Evolutionary conservation across 176 grass and related monocot species (phyloP), one percentile per base, ranked within the genome.

Genomic region (Urochloa ruziziensis): DNA sequence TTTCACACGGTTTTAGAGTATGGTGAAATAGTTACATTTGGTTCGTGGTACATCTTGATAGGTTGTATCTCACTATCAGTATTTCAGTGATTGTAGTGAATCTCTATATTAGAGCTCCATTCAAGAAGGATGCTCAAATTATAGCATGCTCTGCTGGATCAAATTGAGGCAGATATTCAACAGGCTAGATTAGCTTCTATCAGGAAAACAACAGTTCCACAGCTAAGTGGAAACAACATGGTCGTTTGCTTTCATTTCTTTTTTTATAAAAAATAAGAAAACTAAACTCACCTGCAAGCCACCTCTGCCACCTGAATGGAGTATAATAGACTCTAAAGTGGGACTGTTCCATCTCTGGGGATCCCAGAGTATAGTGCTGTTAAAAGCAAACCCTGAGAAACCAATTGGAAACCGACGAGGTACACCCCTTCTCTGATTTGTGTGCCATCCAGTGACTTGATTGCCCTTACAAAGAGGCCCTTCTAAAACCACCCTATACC

Each of bases 281-380:
- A 42, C 21, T 24, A 65, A 67, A 80, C 42, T 78, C 80, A 94
- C 94, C 86, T 94, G 90, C 59, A 92, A 85, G 62, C 88, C 89
- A 67, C 90, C 94, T 80, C 85, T 92, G 36, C 87, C 85, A 67
- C 73, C 84, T 73, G 83, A 92, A 74, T 94, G 94, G 80, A 90
- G 87, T 92, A 94, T 92, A 44, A 92, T 94, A 56, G 92, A 91
- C 29, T 82, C 92, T 54, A 77, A 62, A 39, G 83, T 91, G 33
- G 79, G 83, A 48, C 80, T 93, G 67, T 91, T 85, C 80, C 92
- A 97, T 83, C 92, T 91, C 77, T 92, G 87, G 9, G 94, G 92
- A 65, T 97, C 90, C 94, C 94, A 97, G 24, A 97, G 84, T 77
- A 97, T 87, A 75, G 94, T 94, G 75, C 94, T 94, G 77, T 97